Evolutionary conservation across 331 rosid genomes (phyloP), one percentile per base, ranked within the genome.

Genomic region (Spiraea crenata): DNA sequence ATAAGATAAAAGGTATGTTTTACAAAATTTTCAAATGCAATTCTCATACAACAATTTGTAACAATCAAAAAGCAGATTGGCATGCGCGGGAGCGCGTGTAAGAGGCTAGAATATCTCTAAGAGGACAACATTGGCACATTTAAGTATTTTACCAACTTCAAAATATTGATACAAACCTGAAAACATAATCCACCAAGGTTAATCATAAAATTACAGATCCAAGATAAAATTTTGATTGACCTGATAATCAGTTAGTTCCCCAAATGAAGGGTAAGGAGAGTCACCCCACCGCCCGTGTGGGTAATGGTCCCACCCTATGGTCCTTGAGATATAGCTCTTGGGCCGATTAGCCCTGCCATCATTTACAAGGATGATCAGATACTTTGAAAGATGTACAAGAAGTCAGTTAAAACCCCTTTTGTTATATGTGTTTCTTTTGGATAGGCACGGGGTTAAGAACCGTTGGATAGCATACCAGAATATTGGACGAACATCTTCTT

Each of bases 271-370:
- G 82, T 89, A 91, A 55, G 88, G 57, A 76, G 97, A 89, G 86
- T 95, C 97, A 78, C 85, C 77, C 99, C 99, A 95, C 15, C 99
- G 88, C 66, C 99, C 99, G 70, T 72, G 97, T 74, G 99, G 99
- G 66, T 91, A 95, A 65, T 87, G 95, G 44, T 95, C 99, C 99
- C 99, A 95, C 77, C 99, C 96, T 48, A 81, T 62, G 71, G 99
- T 95, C 81, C 99, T 87, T 71, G 99, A 84, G 79, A 91, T 86
- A 85, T 95, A 95, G 87, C 99, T 95, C 80, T 81, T 91, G 49
- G 97, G 99, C 74, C 97, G 99, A 78, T 91, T 95, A 52, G 99
- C 99, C 99, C 99, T 95, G 73, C 25, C 34, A 81, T 46, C 16
- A 79, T 69, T 76, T 76, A 55, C 50, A 50, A 55, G 47, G 76